Base-by-base conservation (phyloP, 306 rosid genomes). In the Cajanus cajan region DNA sequence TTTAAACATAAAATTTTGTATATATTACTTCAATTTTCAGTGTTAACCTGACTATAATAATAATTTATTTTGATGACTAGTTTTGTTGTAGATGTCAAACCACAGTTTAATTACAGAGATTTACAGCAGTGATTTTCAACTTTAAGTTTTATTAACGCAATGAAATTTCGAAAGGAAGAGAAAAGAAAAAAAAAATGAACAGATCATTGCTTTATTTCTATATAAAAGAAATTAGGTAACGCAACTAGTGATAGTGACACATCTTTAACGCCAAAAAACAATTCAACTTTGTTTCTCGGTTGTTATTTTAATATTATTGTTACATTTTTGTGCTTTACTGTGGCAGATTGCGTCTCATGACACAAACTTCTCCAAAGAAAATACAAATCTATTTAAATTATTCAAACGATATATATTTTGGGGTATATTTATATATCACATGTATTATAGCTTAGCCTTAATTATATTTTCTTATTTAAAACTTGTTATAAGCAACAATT, bases 171-270 rank as follows among this genome's bases (percentile, higher is more conserved):
- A 18, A 5, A 41, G 37, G 15, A 43, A 7, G 13, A 7, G 14
- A 11, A 37, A 12, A n/a, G n/a, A n/a, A n/a, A 21, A 12, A 13
- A 41, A 12, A 39, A 67, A 21, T 22, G 11, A 21, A 10, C 31
- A 28, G 31, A 28, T 1, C 2, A 28, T 16, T 40, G 18, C 70
- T 45, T 21, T 24, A 33, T 48, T 44, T 57, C n/a, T 12, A 19
- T 25, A 18, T 10, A 61, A 67, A 54, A 54, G 33, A 68, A 78
- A 15, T 12, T 11, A 37, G 73, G 64, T 14, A 48, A 61, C 15
- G 8, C 44, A 59, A 66, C 74, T 40, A 37, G 22, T 77, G 82
- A 55, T 5, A 44, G 25, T 34, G 77, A 70, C 77, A 58, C 50
- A 41, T 54, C 8, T 15, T 21, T 34, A 52, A 2, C 13, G 2